Evolutionary conservation across 1,284 basidiomycete genomes (phyloP).

Genomic region (Cryptococcus jaspeensis): DNA sequence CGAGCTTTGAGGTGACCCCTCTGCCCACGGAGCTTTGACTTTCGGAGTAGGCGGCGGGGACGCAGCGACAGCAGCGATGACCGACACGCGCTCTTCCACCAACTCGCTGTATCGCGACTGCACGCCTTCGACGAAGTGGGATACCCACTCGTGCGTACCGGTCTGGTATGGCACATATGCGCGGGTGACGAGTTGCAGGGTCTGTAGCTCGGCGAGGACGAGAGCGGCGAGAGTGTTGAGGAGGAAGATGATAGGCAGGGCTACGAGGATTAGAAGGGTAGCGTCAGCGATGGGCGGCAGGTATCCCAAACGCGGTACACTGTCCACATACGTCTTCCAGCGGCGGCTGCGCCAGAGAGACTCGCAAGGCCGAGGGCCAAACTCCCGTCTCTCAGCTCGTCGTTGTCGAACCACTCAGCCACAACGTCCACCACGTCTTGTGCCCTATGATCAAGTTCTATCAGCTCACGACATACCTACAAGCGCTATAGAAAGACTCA

Average conservation of each 20-base stretch:
- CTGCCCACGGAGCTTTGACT: neutral
- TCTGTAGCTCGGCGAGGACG: conserved; percentile 18
- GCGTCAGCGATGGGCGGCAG: neutral
- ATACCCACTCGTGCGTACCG: neutral
- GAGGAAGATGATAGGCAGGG: conserved; percentile 22
- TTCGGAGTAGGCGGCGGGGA: neutral
- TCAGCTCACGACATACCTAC: too few relatives aligned
- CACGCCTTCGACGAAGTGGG: neutral
- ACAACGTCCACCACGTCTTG: conserved; percentile 17
- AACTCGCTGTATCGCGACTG: neutral
- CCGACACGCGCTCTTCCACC: neutral
- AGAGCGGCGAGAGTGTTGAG: conserved; percentile 24
- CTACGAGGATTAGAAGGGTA: neutral
- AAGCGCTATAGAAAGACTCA: conserved; percentile 5
- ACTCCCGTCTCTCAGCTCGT: conserved; percentile 5
- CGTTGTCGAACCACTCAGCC: conserved; percentile 18
- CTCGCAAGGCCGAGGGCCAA: neutral
- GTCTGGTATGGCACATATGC: conserved; percentile 1
- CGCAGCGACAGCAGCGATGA: neutral
- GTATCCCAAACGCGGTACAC: neutral
- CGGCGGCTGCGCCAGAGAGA: too few relatives aligned
- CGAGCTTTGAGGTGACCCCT: neutral
- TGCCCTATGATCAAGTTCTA: neutral
- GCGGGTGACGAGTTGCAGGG: conserved; percentile 1
- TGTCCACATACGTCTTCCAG: neutral